Percentiles rank a stretch among this genome's conserved stretches.
These are phyloP conservation scores for Erodium trifolium DNA, from an alignment of 441 rosid genomes.

Conservation along the genomic window DNA sequence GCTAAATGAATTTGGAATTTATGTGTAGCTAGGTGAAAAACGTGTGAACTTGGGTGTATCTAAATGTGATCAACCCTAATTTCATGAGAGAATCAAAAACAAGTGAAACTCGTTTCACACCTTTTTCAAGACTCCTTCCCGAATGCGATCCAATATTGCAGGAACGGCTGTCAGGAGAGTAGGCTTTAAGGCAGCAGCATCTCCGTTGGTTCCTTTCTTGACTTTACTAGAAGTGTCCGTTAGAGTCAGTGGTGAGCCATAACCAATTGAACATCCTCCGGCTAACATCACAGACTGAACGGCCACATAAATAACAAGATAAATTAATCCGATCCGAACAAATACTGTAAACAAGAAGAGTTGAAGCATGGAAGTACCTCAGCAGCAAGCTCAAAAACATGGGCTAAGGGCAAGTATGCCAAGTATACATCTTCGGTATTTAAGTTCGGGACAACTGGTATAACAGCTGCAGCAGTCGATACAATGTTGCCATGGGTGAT, in stretches of 20 bases:
- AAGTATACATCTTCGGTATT: conserved; percentile 47
- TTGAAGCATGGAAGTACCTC: conserved; percentile 41
- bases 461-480: conserved; percentile 78
- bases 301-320: conserved; percentile 24
- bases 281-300: conserved; percentile 53
- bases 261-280: conserved; percentile 78
- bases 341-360: conserved; percentile 17
- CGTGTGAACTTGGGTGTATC: too few relatives aligned
- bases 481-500: conserved; percentile 79
- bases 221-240: conserved; percentile 79
- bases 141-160: conserved; percentile 75
- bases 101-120: conserved; percentile 22
- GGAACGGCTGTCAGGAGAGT: conserved; percentile 91
- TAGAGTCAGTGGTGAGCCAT: conserved; percentile 74
- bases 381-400: conserved; percentile 88
- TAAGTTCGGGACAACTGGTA: conserved; percentile 55
- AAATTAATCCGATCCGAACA: conserved; percentile 4
- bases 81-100: conserved; percentile 6
- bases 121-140: conserved; percentile 81
- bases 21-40: too few relatives aligned
- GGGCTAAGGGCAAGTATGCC: conserved; percentile 93
- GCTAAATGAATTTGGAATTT: too few relatives aligned
- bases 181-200: conserved; percentile 69
- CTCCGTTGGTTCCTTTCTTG: conserved; percentile 89
- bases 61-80: neutral